Evolutionary conservation across 768 basidiomycete genomes (phyloP).

Genomic region (Pleurotus salmoneostramineus): DNA sequence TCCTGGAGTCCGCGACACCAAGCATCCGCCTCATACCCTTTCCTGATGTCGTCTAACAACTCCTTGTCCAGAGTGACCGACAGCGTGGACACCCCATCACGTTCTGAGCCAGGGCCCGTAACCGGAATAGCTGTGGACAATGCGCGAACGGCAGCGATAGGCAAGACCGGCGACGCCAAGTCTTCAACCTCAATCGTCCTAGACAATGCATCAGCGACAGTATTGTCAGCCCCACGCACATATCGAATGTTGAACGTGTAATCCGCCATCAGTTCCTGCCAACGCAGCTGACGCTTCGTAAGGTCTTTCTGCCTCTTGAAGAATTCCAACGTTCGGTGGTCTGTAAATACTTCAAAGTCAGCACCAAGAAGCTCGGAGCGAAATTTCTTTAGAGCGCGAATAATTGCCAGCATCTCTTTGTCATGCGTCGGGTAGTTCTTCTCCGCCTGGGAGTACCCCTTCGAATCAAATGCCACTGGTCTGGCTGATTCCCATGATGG

Average conservation of each 20-base stretch:
- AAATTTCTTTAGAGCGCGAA: conserved; percentile 21
- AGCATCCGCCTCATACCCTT: conserved; percentile 4
- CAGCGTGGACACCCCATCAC: not conserved
- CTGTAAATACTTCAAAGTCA: conserved; percentile 20
- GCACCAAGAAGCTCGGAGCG: conserved; percentile 14
- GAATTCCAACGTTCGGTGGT: conserved; percentile 27
- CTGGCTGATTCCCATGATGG: conserved; percentile 20
- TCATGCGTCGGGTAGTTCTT: conserved; percentile 28
- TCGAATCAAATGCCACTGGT: conserved; percentile 23
- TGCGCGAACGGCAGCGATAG: not conserved
- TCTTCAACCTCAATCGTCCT: conserved; percentile 6
- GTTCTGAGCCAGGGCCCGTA: too few species aligned
- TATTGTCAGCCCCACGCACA: conserved; percentile 28
- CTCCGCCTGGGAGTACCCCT: conserved; percentile 15
- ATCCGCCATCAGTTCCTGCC: conserved; percentile 30
- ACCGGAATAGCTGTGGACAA: too few species aligned
- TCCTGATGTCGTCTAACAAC: not conserved
- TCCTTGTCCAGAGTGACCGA: not conserved
- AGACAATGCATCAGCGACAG: conserved; percentile 32
- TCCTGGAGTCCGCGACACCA: conserved; percentile 8
- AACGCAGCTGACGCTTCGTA: conserved; percentile 24
- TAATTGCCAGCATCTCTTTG: conserved; percentile 27
- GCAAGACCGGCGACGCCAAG: not conserved
- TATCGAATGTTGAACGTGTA: conserved; percentile 31
- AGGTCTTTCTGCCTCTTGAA: conserved; percentile 27